Evolutionary conservation across 345 rosid species (phyloP).

Genomic region (Balakata baccata): DNA sequence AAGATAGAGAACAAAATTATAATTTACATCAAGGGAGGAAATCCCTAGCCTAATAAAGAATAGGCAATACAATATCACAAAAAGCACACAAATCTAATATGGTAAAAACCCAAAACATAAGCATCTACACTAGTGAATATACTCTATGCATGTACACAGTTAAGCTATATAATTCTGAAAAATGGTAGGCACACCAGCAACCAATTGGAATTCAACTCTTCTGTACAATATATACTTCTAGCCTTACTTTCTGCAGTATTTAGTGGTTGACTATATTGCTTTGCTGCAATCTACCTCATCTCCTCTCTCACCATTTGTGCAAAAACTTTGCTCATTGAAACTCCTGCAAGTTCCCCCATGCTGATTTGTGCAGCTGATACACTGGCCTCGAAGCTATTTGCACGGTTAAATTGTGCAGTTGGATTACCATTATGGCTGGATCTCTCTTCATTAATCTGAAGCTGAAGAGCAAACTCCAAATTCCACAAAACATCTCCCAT

Average conservation of each 20-base stretch:
- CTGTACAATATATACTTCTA: not conserved
- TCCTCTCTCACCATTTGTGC: slow-evolving; percentile 66
- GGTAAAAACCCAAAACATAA: not conserved
- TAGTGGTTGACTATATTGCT: not conserved
- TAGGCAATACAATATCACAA: not conserved
- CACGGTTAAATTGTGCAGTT: slow-evolving; percentile 15
- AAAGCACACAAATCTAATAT: slow-evolving; percentile 2
- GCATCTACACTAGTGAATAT: not conserved
- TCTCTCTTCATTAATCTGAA: slow-evolving; percentile 40
- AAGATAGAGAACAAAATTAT: not conserved
- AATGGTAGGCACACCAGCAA: not conserved
- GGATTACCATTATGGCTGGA: slow-evolving; percentile 4
- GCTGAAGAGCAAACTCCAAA: slow-evolving; percentile 53
- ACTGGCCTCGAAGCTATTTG: slow-evolving; percentile 24
- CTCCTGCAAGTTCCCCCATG: slow-evolving; percentile 40
- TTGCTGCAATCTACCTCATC: slow-evolving; percentile 25
- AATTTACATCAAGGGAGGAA: slow-evolving; percentile 4
- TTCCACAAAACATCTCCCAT: slow-evolving; percentile 74
- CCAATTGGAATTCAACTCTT: slow-evolving; percentile 1
- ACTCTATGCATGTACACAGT: not conserved
- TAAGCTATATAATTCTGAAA: slow-evolving; percentile 1
- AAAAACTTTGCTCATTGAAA: slow-evolving; percentile 61
- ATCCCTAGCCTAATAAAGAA: not conserved
- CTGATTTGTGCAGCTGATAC: slow-evolving; percentile 30
- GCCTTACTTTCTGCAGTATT: not conserved